A percentile compares a stretch with the other conserved stretches of the same genome.
Evolutionary conservation across 257 asterid species (phyloP).

Genomic region (Scutellaria galericulata): DNA sequence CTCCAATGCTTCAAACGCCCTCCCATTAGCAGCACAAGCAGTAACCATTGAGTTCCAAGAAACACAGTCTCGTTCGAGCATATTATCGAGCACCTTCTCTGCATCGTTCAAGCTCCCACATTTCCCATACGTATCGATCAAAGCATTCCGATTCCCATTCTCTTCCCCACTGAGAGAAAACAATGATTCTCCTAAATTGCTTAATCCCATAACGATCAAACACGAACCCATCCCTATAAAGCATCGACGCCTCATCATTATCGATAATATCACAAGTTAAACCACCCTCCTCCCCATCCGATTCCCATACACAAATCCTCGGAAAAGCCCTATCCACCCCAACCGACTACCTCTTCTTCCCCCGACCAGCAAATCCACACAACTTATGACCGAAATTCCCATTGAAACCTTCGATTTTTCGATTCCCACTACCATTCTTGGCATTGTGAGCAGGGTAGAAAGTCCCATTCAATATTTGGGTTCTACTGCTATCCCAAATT

Average conservation of each 20-base stretch:
- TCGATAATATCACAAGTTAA: conserved; percentile 94
- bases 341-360: conserved; percentile 72
- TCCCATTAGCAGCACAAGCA: conserved; percentile 67
- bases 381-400: conserved; percentile 47
- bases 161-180: conserved; percentile 64
- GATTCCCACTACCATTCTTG: conserved; percentile 33
- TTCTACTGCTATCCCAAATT: conserved; percentile 31
- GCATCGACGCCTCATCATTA: conserved; percentile 78
- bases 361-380: conserved; percentile 42
- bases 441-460: conserved; percentile 65
- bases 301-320: conserved; percentile 93
- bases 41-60: conserved; percentile 83
- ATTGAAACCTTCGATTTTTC: conserved; percentile 41
- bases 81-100: conserved; percentile 46
- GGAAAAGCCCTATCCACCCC: conserved; percentile 70
- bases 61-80: conserved; percentile 57
- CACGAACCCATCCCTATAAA: conserved; percentile 62
- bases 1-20: conserved; percentile 52
- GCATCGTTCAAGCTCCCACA: conserved; percentile 64
- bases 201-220: conserved; percentile 58
- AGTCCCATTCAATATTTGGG: conserved; percentile 71
- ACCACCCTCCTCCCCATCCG: conserved; percentile 96
- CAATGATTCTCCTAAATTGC: conserved; percentile 82
- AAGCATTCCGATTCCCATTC: conserved; percentile 73
- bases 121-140: conserved; percentile 84